phyloP scores from a whole-genome alignment of 2,329 filamentous ascomycete species.

The Cladosporium cucumerinum region DNA sequence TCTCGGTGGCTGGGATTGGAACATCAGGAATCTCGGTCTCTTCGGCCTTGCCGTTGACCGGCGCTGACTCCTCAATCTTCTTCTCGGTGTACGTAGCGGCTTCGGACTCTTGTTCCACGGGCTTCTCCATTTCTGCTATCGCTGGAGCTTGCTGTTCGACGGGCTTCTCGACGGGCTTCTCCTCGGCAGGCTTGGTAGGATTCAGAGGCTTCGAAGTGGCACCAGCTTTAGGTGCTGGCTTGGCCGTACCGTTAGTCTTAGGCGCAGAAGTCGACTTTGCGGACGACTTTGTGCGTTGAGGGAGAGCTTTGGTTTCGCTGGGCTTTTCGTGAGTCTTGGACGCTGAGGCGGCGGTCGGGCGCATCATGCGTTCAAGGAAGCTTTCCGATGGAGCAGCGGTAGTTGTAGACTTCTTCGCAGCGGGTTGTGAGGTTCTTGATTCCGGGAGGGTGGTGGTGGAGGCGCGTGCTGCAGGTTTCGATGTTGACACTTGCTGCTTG shows the following conservation, averaged over 20 bases:
- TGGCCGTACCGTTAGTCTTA: slow-evolving; percentile 19
- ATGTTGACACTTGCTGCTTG: slow-evolving; percentile 26
- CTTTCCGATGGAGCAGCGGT: slow-evolving; percentile 61
- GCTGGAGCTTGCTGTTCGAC: not conserved
- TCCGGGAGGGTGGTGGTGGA: slow-evolving; percentile 40
- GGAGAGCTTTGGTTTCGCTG: slow-evolving; percentile 35
- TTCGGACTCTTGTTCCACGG: not conserved
- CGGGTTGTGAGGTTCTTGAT: slow-evolving; percentile 43
- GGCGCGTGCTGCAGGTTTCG: slow-evolving; percentile 35
- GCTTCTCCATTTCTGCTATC: not conserved
- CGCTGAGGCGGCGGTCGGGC: slow-evolving; percentile 67
- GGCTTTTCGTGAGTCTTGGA: slow-evolving; percentile 65
- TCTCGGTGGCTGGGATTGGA: slow-evolving; percentile 7
- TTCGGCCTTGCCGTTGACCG: not conserved
- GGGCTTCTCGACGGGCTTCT: not conserved
- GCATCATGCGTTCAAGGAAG: slow-evolving; percentile 79
- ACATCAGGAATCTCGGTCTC: not conserved
- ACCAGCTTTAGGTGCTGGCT: slow-evolving; percentile 9
- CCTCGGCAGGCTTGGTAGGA: not conserved
- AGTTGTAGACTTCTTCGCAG: slow-evolving; percentile 41
- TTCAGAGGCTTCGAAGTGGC: not conserved
- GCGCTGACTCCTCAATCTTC: not conserved
- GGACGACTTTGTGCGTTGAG: slow-evolving; percentile 19
- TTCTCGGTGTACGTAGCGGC: not conserved
- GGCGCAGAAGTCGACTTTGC: slow-evolving; percentile 15